Percentiles rank a stretch among this genome's conserved stretches.
Evolutionary conservation across 139 green algal genomes (phyloP).

Genomic region (Tetratostichococcus sp.): DNA sequence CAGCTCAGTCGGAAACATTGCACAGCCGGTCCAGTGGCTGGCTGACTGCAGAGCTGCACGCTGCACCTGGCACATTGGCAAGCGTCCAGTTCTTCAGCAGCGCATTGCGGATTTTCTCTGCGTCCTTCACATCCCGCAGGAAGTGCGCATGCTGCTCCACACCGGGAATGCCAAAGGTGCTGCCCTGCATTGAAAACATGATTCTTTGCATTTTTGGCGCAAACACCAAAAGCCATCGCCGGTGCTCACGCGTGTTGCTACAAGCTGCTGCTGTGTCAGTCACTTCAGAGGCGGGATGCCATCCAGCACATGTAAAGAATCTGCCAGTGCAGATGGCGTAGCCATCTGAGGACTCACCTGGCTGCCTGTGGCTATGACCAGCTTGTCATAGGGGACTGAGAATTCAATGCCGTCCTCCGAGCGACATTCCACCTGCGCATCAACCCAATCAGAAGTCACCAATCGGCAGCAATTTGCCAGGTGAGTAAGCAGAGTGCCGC

Average conservation of each 20-base stretch:
- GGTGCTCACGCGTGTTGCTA: no score
- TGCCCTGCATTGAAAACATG: conserved; percentile 46
- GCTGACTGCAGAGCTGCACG: no score
- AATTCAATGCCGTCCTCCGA: conserved; percentile 53
- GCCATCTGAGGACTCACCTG: conserved; percentile 18
- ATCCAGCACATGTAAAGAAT: no score
- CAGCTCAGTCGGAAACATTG: no score
- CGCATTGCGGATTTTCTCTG: conserved; percentile 43
- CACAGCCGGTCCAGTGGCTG: no score
- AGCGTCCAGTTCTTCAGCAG: conserved; percentile 70
- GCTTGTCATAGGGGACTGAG: conserved; percentile 64
- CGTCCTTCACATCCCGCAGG: conserved; percentile 62
- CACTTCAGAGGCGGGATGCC: no score
- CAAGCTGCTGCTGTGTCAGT: no score
- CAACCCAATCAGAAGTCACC: no score
- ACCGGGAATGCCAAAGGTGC: conserved; percentile 83
- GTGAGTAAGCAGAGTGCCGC: no score
- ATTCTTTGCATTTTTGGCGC: not conserved
- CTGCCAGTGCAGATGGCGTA: no score
- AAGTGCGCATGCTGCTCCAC: conserved; percentile 74
- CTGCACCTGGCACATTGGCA: conserved; percentile 57
- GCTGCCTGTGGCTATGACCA: conserved; percentile 73
- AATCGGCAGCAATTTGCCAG: no score
- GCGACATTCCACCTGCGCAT: conserved; percentile 13
- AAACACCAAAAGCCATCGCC: no score